phyloP scores from a whole-genome alignment of 768 basidiomycete genomes.

The Psilocybe azurescens region DNA sequence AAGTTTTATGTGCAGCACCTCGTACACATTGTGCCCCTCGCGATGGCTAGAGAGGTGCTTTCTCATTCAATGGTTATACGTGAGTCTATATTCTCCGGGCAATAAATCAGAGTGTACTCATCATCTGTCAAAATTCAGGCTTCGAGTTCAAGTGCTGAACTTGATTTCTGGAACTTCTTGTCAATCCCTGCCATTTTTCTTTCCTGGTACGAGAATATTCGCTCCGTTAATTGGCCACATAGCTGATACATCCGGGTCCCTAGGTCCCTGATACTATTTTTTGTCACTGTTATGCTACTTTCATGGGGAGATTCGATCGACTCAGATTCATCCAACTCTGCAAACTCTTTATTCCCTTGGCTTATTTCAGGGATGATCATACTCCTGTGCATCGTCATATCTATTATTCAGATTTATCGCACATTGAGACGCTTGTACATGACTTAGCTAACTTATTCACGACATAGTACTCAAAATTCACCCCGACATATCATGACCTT shows the following conservation, averaged over 20 bases:
- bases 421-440: neutral
- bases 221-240: too few relatives aligned
- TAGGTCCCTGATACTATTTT: slow-evolving; percentile 1
- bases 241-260: neutral
- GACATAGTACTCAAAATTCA: too few relatives aligned
- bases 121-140: neutral
- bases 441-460: too few relatives aligned
- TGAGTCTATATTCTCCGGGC: neutral
- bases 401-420: neutral
- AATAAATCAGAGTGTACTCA: neutral
- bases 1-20: slow-evolving; percentile 1
- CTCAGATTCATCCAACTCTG: neutral
- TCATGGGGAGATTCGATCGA: neutral
- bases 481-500: too few relatives aligned
- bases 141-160: neutral
- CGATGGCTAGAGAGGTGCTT: neutral
- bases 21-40: neutral
- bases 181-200: neutral
- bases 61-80: slow-evolving; percentile 3
- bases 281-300: neutral
- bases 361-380: neutral
- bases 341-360: neutral
- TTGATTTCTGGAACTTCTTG: slow-evolving; percentile 2
- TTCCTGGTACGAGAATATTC: neutral
- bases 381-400: neutral